These are phyloP conservation scores for Colletotrichum trifolii DNA, from an alignment of 2,329 filamentous ascomycete genomes.

Conservation along the genomic window DNA sequence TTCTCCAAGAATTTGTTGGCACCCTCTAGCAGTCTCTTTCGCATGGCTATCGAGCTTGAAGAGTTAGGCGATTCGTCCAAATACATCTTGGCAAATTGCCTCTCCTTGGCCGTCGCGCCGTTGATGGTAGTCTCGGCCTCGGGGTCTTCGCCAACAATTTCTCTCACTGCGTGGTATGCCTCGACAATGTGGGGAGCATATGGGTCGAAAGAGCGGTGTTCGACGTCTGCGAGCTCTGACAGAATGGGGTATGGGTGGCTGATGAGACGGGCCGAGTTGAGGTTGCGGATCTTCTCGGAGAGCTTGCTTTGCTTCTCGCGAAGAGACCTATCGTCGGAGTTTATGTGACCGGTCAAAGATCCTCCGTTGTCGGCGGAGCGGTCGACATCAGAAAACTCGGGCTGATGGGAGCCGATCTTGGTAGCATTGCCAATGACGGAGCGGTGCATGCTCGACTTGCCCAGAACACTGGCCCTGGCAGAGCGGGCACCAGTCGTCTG, in stretches of 20 bases:
- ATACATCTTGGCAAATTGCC: slow-evolving; percentile 81
- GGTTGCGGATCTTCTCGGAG: slow-evolving; percentile 79
- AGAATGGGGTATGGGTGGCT: slow-evolving; percentile 78
- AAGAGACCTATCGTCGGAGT: slow-evolving; percentile 79
- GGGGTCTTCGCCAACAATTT: slow-evolving; percentile 79
- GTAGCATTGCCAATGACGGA: slow-evolving; percentile 89
- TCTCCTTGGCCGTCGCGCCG: slow-evolving; percentile 75
- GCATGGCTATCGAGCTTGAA: slow-evolving; percentile 71
- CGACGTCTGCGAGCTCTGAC: slow-evolving; percentile 79
- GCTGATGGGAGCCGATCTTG: slow-evolving; percentile 66
- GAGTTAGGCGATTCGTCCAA: slow-evolving; percentile 79
- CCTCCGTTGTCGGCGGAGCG: slow-evolving; percentile 63
- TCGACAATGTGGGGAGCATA: slow-evolving; percentile 81
- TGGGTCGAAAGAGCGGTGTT: slow-evolving; percentile 75
- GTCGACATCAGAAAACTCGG: slow-evolving; percentile 76
- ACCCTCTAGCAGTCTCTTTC: slow-evolving; percentile 83
- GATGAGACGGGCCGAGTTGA: slow-evolving; percentile 79
- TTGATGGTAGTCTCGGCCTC: slow-evolving; percentile 68
- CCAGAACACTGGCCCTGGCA: slow-evolving; percentile 63
- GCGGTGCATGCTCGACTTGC: slow-evolving; percentile 76
- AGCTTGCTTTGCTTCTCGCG: slow-evolving; percentile 88
- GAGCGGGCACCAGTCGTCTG: slow-evolving; percentile 65
- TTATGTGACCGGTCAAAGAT: slow-evolving; percentile 56
- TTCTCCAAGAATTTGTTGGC: slow-evolving; percentile 84
- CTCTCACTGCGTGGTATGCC: slow-evolving; percentile 83